Evolutionary conservation across 352 stramenopile genomes (phyloP).

Genomic region (Pythium myriotylum): DNA sequence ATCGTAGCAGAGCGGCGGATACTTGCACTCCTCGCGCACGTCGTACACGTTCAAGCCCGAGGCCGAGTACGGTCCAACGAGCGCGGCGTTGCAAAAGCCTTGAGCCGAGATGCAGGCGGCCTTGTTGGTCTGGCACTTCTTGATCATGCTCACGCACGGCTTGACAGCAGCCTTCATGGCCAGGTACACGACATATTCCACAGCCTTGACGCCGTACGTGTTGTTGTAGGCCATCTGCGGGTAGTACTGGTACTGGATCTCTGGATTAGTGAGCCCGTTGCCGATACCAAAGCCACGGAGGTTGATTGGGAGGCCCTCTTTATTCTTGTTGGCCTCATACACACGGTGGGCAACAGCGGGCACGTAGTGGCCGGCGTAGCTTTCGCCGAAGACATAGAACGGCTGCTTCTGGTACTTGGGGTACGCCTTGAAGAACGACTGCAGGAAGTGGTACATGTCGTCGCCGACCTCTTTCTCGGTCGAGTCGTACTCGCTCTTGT

Average conservation of each 20-base stretch:
- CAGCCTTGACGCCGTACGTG: slow-evolving; percentile 75
- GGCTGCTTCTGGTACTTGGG: slow-evolving; percentile 89
- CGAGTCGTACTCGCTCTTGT: slow-evolving; percentile 84
- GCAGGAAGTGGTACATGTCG: slow-evolving; percentile 96
- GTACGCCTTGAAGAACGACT: slow-evolving; percentile 91
- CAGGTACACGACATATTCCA: slow-evolving; percentile 63
- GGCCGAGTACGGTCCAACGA: slow-evolving; percentile 58
- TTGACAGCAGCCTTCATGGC: slow-evolving; percentile 68
- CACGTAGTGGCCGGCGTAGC: slow-evolving; percentile 94
- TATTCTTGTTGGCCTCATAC: slow-evolving; percentile 69
- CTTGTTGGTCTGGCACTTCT: slow-evolving; percentile 81
- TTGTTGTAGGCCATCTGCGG: slow-evolving; percentile 93
- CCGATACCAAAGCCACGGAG: slow-evolving; percentile 94
- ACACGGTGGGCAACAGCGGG: slow-evolving; percentile 81
- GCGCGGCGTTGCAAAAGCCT: slow-evolving; percentile 87
- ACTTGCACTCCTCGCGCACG: slow-evolving; percentile 91
- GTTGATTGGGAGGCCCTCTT: slow-evolving; percentile 81
- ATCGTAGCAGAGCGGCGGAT: slow-evolving; percentile 94
- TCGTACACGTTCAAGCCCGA: slow-evolving; percentile 87
- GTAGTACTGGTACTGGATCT: slow-evolving; percentile 89
- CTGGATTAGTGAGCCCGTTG: slow-evolving; percentile 95
- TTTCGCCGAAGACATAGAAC: slow-evolving; percentile 96
- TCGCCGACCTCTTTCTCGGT: slow-evolving; percentile 93
- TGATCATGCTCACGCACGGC: slow-evolving; percentile 78
- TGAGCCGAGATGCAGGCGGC: slow-evolving; percentile 84